phyloP scores from a whole-genome alignment of 106 monocot species.

The Platanthera guangdongensis region DNA sequence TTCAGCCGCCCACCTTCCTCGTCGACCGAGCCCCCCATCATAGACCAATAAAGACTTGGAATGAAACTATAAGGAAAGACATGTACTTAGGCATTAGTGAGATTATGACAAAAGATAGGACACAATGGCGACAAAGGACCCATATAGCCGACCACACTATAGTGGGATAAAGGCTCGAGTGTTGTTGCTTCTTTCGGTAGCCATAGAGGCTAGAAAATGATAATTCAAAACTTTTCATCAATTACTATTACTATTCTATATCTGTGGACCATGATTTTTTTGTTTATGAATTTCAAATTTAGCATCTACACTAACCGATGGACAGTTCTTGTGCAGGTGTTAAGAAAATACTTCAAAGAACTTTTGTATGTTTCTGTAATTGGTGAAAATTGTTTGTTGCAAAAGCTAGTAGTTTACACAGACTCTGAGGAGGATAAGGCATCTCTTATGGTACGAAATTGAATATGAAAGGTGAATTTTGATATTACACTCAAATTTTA shows the following conservation, averaged over 20 bases:
- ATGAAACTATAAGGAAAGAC: too few species aligned
- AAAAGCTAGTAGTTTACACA: slow-evolving; percentile 50
- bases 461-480: slow-evolving; percentile 11
- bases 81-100: too few species aligned
- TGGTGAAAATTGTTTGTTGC: slow-evolving; percentile 23
- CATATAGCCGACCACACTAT: too few species aligned
- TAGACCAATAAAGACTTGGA: too few species aligned
- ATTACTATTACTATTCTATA: neutral
- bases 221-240: neutral
- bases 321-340: slow-evolving; percentile 32
- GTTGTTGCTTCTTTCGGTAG: too few species aligned
- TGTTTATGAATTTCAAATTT: neutral
- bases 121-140: too few species aligned
- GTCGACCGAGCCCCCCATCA: too few species aligned
- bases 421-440: slow-evolving; percentile 47
- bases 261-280: neutral
- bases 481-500: neutral
- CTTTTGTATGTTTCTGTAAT: slow-evolving; percentile 47
- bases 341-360: slow-evolving; percentile 68
- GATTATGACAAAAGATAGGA: too few species aligned
- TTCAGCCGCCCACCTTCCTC: too few species aligned
- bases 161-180: too few species aligned
- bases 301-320: neutral
- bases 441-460: slow-evolving; percentile 61
- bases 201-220: too few species aligned